A percentile compares a stretch with the other conserved stretches of the same genome.
These are phyloP conservation scores for Castanospermum australe DNA, from an alignment of 306 rosid genomes.

Conservation along the genomic window DNA sequence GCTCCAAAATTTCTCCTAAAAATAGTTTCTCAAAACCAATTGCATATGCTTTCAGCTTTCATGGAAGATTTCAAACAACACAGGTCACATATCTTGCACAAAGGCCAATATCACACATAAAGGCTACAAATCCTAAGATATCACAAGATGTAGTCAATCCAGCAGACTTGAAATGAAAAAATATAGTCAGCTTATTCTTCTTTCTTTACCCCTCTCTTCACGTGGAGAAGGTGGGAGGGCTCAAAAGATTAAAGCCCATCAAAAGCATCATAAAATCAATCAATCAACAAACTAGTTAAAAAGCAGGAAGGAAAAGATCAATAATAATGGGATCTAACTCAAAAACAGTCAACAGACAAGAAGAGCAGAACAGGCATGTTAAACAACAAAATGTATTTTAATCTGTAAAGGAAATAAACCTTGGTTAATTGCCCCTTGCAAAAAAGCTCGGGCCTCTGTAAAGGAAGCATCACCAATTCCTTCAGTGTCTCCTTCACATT, in stretches of 20 bases:
- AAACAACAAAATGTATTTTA: constrained; percentile 1
- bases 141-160: background rate
- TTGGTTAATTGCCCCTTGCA: constrained; percentile 99
- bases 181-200: background rate
- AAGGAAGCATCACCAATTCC: constrained; percentile 99
- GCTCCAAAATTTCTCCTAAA: background rate
- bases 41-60: background rate
- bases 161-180: background rate
- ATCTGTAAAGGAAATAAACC: constrained; percentile 44
- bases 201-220: background rate
- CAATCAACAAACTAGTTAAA: background rate
- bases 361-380: background rate
- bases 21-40: background rate
- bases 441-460: constrained; percentile 98
- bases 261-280: constrained; percentile 5
- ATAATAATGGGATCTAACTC: background rate
- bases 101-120: background rate
- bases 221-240: background rate
- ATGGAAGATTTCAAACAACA: background rate
- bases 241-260: background rate
- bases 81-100: background rate
- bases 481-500: constrained; percentile 96
- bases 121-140: background rate
- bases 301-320: constrained; percentile 13
- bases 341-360: background rate